A percentile compares a stretch with the other conserved stretches of the same genome.
Conservation (phyloP, 441 rosid species). For the Melastoma candidum region DNA sequence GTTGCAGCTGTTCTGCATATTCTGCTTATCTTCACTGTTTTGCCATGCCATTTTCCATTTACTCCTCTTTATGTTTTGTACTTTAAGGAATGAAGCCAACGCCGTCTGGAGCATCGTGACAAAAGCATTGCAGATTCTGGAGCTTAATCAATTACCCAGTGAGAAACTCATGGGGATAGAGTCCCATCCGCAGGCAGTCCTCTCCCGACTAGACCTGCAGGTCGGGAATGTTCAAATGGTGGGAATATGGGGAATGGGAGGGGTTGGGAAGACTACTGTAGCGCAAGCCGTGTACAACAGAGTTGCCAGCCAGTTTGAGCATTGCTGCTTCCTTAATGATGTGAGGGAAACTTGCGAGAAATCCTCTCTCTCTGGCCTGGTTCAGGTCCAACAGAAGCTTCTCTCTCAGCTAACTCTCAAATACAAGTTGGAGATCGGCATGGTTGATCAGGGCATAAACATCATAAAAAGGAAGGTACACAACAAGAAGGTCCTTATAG, state of each 20-base stretch:
- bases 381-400: conserved; percentile 4
- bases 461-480: not conserved
- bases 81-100: too few species aligned
- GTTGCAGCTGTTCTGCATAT: too few species aligned
- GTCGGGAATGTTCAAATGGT: conserved; percentile 2
- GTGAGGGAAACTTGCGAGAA: conserved; percentile 3
- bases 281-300: conserved; percentile 8
- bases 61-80: too few species aligned
- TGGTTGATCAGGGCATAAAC: not conserved
- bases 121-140: not conserved
- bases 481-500: not conserved
- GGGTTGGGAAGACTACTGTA: conserved; percentile 8
- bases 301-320: not conserved
- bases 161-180: not conserved
- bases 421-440: not conserved
- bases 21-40: too few species aligned
- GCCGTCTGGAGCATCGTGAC: not conserved
- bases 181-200: not conserved
- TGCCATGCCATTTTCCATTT: too few species aligned
- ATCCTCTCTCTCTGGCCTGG: not conserved
- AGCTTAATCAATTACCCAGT: not conserved
- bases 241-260: conserved; percentile 3
- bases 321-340: not conserved
- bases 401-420: not conserved
- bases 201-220: not conserved